These are phyloP conservation scores for Iberis pinnata DNA, from an alignment of 345 rosid genomes.

Conservation along the genomic window DNA sequence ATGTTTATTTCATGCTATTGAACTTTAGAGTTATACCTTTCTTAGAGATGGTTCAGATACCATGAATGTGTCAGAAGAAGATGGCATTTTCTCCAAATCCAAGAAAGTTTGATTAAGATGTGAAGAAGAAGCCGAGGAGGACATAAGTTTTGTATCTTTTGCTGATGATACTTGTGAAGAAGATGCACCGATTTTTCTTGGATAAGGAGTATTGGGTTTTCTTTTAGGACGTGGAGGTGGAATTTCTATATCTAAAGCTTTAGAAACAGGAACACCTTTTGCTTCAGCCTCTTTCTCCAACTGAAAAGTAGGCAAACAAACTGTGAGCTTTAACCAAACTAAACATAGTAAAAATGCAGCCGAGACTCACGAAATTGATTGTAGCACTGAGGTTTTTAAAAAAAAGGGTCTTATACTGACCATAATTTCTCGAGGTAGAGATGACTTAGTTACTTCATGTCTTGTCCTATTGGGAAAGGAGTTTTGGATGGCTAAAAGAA, in stretches of 20 bases:
- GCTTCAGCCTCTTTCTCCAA: constrained; percentile 91
- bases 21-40: constrained; percentile 40
- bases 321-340: constrained; percentile 10
- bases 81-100: constrained; percentile 63
- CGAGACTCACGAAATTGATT: constrained; percentile 14
- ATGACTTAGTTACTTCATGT: constrained; percentile 20
- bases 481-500: constrained; percentile 28
- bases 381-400: constrained; percentile 12
- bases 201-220: constrained; percentile 93
- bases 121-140: constrained; percentile 40
- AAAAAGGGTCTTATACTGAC: constrained; percentile 20
- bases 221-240: constrained; percentile 99
- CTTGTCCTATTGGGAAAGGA: constrained; percentile 22
- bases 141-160: constrained; percentile 49
- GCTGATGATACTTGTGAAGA: constrained; percentile 33
- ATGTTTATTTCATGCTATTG: constrained; percentile 24
- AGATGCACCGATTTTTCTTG: constrained; percentile 51
- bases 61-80: constrained; percentile 42
- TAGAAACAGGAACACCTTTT: constrained; percentile 74
- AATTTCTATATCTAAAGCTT: constrained; percentile 77
- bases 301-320: constrained; percentile 34
- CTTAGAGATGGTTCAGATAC: constrained; percentile 43
- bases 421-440: constrained; percentile 24
- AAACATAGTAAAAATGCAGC: constrained; percentile 24
- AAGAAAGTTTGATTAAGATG: constrained; percentile 34